A percentile compares a stretch with the other conserved stretches of the same genome.
Evolutionary conservation across 2,329 filamentous ascomycete genomes (phyloP).

Genomic region (Emydomyces testavorans): DNA sequence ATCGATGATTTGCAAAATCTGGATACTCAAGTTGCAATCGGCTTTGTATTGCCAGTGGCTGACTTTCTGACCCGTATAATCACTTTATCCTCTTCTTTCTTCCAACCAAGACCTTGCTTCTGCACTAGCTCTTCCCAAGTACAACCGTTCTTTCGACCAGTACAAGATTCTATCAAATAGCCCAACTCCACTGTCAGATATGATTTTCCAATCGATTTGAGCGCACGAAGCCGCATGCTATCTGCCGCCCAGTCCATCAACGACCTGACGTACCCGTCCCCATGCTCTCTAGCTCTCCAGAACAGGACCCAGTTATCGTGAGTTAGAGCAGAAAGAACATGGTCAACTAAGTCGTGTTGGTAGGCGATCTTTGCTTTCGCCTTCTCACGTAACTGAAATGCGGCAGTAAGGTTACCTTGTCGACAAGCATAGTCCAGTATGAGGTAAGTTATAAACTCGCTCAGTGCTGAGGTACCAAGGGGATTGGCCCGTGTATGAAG

Average conservation of each 20-base stretch:
- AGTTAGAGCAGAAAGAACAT: constrained; percentile 56
- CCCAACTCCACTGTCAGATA: constrained; percentile 72
- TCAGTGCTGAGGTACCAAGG: constrained; percentile 59
- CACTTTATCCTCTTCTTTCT: constrained; percentile 59
- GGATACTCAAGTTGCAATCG: neutral
- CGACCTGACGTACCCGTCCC: constrained; percentile 68
- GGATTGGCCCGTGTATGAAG: constrained; percentile 56
- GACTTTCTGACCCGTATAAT: constrained; percentile 49
- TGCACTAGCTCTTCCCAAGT: constrained; percentile 61
- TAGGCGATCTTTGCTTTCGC: constrained; percentile 44
- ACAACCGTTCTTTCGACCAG: constrained; percentile 32
- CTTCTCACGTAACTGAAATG: constrained; percentile 52
- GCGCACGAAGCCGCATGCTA: constrained; percentile 58
- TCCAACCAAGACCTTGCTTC: constrained; percentile 71
- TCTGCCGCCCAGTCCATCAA: constrained; percentile 73
- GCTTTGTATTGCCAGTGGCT: neutral
- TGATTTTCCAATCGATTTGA: constrained; percentile 75
- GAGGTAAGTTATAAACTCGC: constrained; percentile 69
- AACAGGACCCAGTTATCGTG: constrained; percentile 77
- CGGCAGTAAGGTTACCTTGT: constrained; percentile 60
- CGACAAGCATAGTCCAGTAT: constrained; percentile 84
- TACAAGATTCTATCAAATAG: constrained; percentile 47
- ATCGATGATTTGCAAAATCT: neutral
- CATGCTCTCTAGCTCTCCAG: constrained; percentile 55
- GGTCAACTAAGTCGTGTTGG: constrained; percentile 56